These are phyloP conservation scores for Penicillium rolfsii DNA, from an alignment of 2,329 filamentous ascomycete genomes.

Conservation along the genomic window DNA sequence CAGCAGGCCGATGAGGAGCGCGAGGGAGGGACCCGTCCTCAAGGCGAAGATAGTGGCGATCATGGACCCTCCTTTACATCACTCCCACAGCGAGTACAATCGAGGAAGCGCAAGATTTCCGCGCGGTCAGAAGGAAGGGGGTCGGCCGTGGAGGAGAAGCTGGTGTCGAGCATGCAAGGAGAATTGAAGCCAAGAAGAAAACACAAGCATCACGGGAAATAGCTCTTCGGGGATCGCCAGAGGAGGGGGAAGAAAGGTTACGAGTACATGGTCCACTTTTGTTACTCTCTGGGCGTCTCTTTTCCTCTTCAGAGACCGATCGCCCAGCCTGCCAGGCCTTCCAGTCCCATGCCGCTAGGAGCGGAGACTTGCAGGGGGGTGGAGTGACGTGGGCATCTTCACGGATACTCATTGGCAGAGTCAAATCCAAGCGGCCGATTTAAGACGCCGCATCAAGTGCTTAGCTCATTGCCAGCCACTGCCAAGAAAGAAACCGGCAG, in stretches of 20 bases:
- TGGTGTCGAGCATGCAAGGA: constrained; percentile 11
- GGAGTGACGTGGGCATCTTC: neutral
- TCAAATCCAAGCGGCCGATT: neutral
- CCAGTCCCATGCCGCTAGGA: neutral
- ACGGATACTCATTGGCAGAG: constrained; percentile 2
- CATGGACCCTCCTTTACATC: constrained; percentile 36
- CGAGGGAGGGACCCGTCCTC: constrained; percentile 16
- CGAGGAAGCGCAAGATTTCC: neutral
- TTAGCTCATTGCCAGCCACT: constrained; percentile 7
- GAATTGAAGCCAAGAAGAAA: constrained; percentile 6
- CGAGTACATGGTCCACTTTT: constrained; percentile 14
- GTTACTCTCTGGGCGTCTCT: neutral
- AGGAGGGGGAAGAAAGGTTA: constrained; percentile 11
- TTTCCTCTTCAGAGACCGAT: neutral
- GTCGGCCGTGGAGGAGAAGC: neutral
- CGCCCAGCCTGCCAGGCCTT: too few species aligned
- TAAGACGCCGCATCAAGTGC: neutral
- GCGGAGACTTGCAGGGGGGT: constrained; percentile 1
- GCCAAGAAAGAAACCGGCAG: neutral
- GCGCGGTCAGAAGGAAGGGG: constrained; percentile 3
- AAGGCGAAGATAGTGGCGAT: constrained; percentile 21
- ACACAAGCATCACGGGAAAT: neutral
- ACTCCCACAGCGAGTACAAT: constrained; percentile 14
- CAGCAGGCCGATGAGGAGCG: constrained; percentile 23
- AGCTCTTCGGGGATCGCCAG: neutral